Base-by-base conservation (phyloP, 225 moss, liverwort and hornwort genomes). In the Ulota crispa region DNA sequence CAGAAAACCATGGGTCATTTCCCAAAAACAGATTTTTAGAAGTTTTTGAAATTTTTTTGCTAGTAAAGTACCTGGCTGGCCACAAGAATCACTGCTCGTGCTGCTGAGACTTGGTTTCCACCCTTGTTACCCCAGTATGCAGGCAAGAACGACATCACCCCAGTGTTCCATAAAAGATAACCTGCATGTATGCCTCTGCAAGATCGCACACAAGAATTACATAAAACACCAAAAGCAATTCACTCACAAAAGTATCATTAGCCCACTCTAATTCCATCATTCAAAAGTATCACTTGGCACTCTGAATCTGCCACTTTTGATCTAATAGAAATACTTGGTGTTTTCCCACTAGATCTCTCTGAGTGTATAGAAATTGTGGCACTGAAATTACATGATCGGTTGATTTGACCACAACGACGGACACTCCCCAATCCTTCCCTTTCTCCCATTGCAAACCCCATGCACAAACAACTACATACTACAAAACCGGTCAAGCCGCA, bases 71-170 rank as follows among this genome's bases (percentile, higher is more conserved):
- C 97, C 95, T 97, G 92, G 68, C 97, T 97, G 21, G 89, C 82
- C 60, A 93, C 91, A 60, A 97, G 87, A 70, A 97, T 80, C 42
- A 95, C 88, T 64, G 95, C 95, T 53, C 97, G 89, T 78, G 95
- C 88, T 78, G 95, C 92, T 76, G 87, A 89, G 45, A 88, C 83
- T 79, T 91, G 91, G 71, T 89, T 83, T 50, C 86, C 89, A 70
- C 82, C 89, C 45, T 82, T 72, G 65, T 84, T 70, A 64, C 84
- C 82, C 79, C 87, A 89, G 8, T 85, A 87, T 8, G 88, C 88
- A 76, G 93, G 93, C 64, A 87, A 86, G 73, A 92, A 66, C 81
- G 82, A 78, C 89, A 93, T 91, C 65, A 92, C 81, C 20, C 68
- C 60, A 30, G 81, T 78, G 61, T 97, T 95, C 77, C 87, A 85